Evolutionary conservation across 2,329 filamentous ascomycete species (phyloP), one percentile per base, ranked within the genome.

Genomic region (Colletotrichum sp.): DNA sequence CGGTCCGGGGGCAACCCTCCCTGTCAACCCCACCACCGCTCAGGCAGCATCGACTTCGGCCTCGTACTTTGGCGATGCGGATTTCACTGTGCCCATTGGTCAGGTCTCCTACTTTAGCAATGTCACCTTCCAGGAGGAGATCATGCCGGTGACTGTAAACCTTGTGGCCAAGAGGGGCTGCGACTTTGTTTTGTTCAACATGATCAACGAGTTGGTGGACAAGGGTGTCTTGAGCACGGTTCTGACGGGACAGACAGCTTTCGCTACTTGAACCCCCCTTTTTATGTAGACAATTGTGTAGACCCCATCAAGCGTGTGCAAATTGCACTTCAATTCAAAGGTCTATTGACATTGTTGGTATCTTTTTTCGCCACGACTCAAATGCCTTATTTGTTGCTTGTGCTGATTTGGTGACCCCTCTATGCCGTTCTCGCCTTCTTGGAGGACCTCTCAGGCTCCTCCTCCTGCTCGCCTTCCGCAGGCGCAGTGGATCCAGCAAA

Each of bases 101-200:
- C 84, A 88, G 78, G 83, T 87, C 6, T 73, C 80, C 13, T 87
- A 86, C 73, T 73, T 70, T 25, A 85, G 83, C 74, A 83, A 84
- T 71, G 80, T 87, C 8, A 86, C 85, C 2, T 84, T 83, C 39
- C 80, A 82, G 44, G 79, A 82, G 68, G 86, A 87, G 79, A 82
- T 83, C 79, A 80, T 87, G 63, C 86, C 86, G 11, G 85, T 88
- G 8, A 85, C 85, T 13, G 82, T 87, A 4, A 85, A 83, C 34
- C 77, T 87, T 69, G 82, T 87, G 11, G 85, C 86, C 8, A 85
- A 83, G 77, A 75, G 84, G n/a, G 86, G 85, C 1, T 87, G 86
- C 73, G 86, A 87, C 70, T 85, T 85, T 74, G 81, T 87, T 78
- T 71, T 87, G 28, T 85, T 82, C 73, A 84, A 86, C 36, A 82